Base-by-base conservation (phyloP, 176 grass and related monocot genomes). In the Rhynchospora tenuis region DNA sequence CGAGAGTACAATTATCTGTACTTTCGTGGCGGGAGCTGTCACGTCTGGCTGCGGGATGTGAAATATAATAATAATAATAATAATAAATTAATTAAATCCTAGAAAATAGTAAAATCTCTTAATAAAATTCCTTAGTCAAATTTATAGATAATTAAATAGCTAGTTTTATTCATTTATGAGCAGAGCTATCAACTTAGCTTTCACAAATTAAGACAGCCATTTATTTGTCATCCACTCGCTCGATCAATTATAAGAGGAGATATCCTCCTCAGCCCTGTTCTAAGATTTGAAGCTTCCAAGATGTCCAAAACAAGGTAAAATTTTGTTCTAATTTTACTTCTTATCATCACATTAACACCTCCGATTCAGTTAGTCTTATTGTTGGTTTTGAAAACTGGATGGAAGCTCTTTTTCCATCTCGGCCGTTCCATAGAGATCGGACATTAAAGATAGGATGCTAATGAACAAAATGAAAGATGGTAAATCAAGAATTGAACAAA, bases 111-210 rank as follows among this genome's bases (percentile, higher is more conserved):
- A n/a, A n/a, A n/a, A n/a, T n/a, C n/a, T n/a, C n/a, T n/a, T n/a
- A n/a, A n/a, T n/a, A n/a, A n/a, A n/a, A n/a, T n/a, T n/a, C n/a
- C n/a, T n/a, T n/a, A n/a, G n/a, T n/a, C n/a, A n/a, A n/a, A n/a
- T n/a, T n/a, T n/a, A n/a, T n/a, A n/a, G n/a, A n/a, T n/a, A n/a
- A n/a, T n/a, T n/a, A n/a, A n/a, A n/a, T n/a, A n/a, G n/a, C n/a
- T n/a, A n/a, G n/a, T n/a, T n/a, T n/a, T n/a, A n/a, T n/a, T 73
- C 70, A 73, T 73, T 73, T 74, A 52, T 74, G 11, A 74, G 20
- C 22, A 27, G 58, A 14, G 46, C n/a, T 27, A 74, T 52, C 71
- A 16, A 20, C 38, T 81, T 81, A 59, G 65, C 79, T 81, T 81
- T 60, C 38, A 64, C 50, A 65, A 81, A 31, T 33, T 17, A 72